These are phyloP conservation scores for Talaromyces albobiverticillius DNA, from an alignment of 2,329 filamentous ascomycete genomes.

Conservation along the genomic window DNA sequence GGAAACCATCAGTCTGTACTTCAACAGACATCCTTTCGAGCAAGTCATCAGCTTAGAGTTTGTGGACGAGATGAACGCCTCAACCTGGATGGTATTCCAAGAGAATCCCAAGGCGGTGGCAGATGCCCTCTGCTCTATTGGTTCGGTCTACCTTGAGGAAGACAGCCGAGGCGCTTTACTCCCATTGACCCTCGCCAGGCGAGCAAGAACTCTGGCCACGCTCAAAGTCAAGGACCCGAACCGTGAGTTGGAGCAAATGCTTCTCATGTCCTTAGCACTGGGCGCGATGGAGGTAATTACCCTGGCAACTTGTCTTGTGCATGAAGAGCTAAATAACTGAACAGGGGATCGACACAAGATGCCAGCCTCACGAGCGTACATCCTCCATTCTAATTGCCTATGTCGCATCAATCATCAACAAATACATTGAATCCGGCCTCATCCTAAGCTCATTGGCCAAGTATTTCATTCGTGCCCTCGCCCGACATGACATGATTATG, in stretches of 20 bases:
- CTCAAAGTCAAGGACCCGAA: not conserved
- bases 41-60: slow-evolving; percentile 29
- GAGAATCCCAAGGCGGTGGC: slow-evolving; percentile 25
- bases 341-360: not conserved
- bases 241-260: not conserved
- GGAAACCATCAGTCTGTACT: slow-evolving; percentile 28
- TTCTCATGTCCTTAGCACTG: not conserved
- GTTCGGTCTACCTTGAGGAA: slow-evolving; percentile 23
- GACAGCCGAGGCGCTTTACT: not conserved
- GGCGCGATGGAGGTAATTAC: not conserved
- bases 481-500: slow-evolving; percentile 31
- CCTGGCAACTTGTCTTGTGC: not conserved
- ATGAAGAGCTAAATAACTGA: not conserved
- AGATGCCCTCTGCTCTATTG: slow-evolving; percentile 29
- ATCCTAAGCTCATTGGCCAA: slow-evolving; percentile 22
- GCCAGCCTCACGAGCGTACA: not conserved
- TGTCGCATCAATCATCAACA: not conserved
- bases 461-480: slow-evolving; percentile 30
- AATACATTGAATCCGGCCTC: slow-evolving; percentile 20
- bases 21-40: slow-evolving; percentile 28
- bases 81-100: slow-evolving; percentile 29
- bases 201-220: not conserved
- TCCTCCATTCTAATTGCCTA: not conserved
- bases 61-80: slow-evolving; percentile 31
- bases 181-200: not conserved